Evolutionary conservation across 1,139 yeast genomes (phyloP).

Genomic region (Protomyces macrosporus): DNA sequence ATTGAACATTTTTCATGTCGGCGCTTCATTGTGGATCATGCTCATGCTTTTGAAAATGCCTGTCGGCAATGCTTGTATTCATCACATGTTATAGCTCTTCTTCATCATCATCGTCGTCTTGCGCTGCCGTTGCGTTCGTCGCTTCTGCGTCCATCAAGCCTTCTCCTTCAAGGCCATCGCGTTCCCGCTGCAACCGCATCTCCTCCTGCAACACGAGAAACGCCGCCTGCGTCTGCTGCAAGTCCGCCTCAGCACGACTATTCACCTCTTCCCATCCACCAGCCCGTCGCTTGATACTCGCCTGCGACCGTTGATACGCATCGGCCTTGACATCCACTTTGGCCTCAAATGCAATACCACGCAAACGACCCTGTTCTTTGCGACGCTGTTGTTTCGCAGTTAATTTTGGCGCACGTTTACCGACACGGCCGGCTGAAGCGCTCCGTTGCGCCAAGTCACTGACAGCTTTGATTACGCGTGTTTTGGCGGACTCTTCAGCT

Average conservation of each 20-base stretch:
- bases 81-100: not conserved
- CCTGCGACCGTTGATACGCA: conserved; percentile 21
- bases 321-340: conserved; percentile 17
- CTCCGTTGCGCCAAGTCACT: conserved; percentile 13
- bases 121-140: not conserved
- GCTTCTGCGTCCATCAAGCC: not conserved
- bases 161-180: not conserved
- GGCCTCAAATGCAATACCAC: conserved; percentile 14
- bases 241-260: conserved; percentile 10
- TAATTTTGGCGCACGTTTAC: not conserved
- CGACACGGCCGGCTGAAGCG: not conserved
- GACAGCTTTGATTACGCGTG: conserved; percentile 11
- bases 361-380: conserved; percentile 8
- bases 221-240: not conserved
- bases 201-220: not conserved
- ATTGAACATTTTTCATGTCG: not conserved
- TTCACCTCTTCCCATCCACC: conserved; percentile 18
- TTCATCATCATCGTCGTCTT: not conserved
- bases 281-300: conserved; percentile 14
- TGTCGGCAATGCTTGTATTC: too few species aligned
- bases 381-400: conserved; percentile 16
- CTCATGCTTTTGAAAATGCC: not conserved
- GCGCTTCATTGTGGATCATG: not conserved
- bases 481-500: conserved; percentile 2
- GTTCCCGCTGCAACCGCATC: not conserved